Percentiles rank a stretch among this genome's conserved stretches.
Evolutionary conservation across 2,329 filamentous ascomycete species (phyloP).

Genomic region (Phialophora chinensis): DNA sequence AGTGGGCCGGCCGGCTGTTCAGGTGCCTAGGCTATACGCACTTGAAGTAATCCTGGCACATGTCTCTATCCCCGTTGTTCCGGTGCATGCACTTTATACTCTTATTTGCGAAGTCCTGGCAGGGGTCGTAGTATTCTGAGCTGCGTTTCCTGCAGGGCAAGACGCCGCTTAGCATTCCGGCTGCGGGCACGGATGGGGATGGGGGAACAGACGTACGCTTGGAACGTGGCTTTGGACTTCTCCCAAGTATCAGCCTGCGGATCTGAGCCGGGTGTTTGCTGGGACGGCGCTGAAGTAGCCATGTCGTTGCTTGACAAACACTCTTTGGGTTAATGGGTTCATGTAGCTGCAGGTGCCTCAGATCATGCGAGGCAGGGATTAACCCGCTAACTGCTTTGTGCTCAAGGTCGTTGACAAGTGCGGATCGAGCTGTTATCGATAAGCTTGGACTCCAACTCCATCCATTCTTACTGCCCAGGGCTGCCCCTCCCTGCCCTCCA

Average conservation of each 20-base stretch:
- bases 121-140: constrained; percentile 93
- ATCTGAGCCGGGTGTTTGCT: constrained; percentile 21
- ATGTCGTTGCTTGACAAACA: constrained; percentile 27
- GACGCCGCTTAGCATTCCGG: background rate
- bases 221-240: constrained; percentile 29
- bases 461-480: background rate
- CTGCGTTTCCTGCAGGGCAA: constrained; percentile 71
- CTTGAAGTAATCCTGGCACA: constrained; percentile 97
- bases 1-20: background rate
- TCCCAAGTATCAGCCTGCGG: constrained; percentile 29
- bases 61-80: constrained; percentile 82
- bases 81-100: constrained; percentile 88
- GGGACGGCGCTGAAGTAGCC: constrained; percentile 29
- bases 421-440: constrained; percentile 1
- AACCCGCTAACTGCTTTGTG: constrained; percentile 1
- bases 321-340: constrained; percentile 4
- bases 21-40: constrained; percentile 54
- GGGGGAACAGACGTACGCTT: constrained; percentile 26
- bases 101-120: constrained; percentile 84
- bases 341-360: constrained; percentile 11
- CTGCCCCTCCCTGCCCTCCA: background rate
- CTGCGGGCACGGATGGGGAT: constrained; percentile 1
- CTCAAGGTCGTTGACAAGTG: background rate
- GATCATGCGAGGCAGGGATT: constrained; percentile 10
- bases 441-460: background rate